Evolutionary conservation across 78 protist genomes (phyloP).

Genomic region (Anaeramoeba flamelloides): DNA sequence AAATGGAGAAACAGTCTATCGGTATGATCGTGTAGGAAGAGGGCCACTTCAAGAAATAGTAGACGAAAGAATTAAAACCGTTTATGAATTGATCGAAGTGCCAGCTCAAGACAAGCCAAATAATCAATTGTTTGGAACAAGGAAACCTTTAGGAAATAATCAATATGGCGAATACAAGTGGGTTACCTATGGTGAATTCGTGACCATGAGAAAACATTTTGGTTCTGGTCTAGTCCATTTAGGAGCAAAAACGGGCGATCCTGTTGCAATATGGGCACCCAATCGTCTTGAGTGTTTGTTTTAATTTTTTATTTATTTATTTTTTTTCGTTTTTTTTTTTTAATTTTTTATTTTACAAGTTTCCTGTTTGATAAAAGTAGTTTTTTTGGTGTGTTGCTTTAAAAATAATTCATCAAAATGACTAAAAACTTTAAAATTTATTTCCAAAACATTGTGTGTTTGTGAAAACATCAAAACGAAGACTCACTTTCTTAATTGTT

Average conservation of each 20-base stretch:
- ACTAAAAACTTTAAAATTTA: too few relatives aligned
- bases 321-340: too few relatives aligned
- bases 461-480: too few relatives aligned
- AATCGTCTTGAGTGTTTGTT: background rate
- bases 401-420: too few relatives aligned
- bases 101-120: background rate
- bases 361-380: too few relatives aligned
- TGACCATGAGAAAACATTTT: background rate
- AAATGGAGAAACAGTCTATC: background rate
- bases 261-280: background rate
- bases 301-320: too few relatives aligned
- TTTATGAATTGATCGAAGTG: background rate
- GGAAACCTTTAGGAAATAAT: background rate
- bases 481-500: too few relatives aligned
- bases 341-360: too few relatives aligned
- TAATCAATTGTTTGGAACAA: background rate
- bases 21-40: background rate
- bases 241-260: background rate
- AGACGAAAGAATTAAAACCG: background rate
- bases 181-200: background rate
- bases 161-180: background rate
- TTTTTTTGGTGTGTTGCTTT: too few relatives aligned
- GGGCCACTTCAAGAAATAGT: background rate
- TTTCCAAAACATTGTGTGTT: too few relatives aligned
- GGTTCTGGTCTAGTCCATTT: background rate